Base-by-base conservation (phyloP, 768 basidiomycete species). In the Amanita rimosa region DNA sequence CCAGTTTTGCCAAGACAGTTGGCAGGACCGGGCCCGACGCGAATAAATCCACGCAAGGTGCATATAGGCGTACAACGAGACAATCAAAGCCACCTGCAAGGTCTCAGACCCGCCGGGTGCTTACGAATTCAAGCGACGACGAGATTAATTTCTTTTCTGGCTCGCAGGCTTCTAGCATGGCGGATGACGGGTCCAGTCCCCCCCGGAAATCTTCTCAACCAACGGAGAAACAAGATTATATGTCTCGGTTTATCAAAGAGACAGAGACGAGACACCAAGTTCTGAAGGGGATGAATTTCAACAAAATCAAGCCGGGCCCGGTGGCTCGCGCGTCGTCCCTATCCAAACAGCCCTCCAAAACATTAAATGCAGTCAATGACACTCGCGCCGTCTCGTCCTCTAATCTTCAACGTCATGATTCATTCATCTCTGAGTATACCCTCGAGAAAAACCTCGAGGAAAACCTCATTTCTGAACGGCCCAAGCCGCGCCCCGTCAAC, bases 1-100 rank as follows among this genome's bases (percentile, higher is more conserved):
- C 53, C 16, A 54, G 52, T 29, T 59, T 59, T 41, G 22, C n/a
- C 5, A 41, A 29, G 16, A 16, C 22, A 17, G 21, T 21, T 6
- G 17, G n/a, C 14, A 36, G n/a, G 26, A 11, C 48, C 33, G 31
- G 48, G 35, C 48, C 17, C 16, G 31, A 49, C 40, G 31, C 11
- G 19, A 43, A 43, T 40, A 22, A 19, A 21, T 14, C 27, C 8
- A 24, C 9, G 10, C 11, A 22, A 19, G 26, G 14, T n/a, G 26
- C 29, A 33, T 40, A 26, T 16, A 41, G 4, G 9, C 8, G 21
- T 3, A 19, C 21, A 36, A 14, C 8, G 24, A 48, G 16, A 10
- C 37, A 16, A 17, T n/a, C 10, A 17, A 27, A 31, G 16, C 11
- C 1, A 6, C 13, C 11, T 22, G 19, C 48, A 10, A 22, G 4